Evolutionary conservation across 495 filamentous ascomycete genomes (phyloP).

Genomic region (Diplogelasinospora grovesii): DNA sequence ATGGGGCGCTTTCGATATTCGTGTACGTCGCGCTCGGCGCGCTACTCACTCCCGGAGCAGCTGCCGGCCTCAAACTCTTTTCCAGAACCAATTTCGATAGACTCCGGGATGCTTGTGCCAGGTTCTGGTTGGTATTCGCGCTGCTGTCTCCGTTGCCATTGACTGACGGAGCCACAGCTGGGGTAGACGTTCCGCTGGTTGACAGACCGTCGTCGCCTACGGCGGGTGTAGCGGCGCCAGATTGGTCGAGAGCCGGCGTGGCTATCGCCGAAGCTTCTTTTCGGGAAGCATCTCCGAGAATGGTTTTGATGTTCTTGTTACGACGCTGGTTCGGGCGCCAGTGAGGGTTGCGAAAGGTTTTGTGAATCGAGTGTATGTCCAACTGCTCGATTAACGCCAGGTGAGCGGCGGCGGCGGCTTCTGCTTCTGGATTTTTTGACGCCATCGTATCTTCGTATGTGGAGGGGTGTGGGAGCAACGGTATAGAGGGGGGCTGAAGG

Average conservation of each 20-base stretch:
- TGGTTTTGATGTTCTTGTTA: slow-evolving; percentile 97
- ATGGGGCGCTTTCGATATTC: slow-evolving; percentile 88
- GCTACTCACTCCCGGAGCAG: slow-evolving; percentile 32
- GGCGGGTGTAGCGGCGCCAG: slow-evolving; percentile 68
- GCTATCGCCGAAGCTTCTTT: slow-evolving; percentile 73
- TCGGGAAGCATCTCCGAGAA: slow-evolving; percentile 80
- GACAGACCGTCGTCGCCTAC: slow-evolving; percentile 44
- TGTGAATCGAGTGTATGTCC: slow-evolving; percentile 73
- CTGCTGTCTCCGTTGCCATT: slow-evolving; percentile 18
- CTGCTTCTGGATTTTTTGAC: slow-evolving; percentile 21
- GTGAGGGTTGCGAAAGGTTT: slow-evolving; percentile 77
- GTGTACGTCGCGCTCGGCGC: slow-evolving; percentile 84
- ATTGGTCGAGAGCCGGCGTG: slow-evolving; percentile 70
- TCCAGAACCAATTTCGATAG: slow-evolving; percentile 79
- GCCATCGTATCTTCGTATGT: not conserved
- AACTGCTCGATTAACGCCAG: slow-evolving; percentile 69
- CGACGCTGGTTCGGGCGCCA: slow-evolving; percentile 91
- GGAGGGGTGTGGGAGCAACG: not conserved
- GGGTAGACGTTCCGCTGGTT: slow-evolving; percentile 53
- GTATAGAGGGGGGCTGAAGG: not conserved
- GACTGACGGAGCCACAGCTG: slow-evolving; percentile 40
- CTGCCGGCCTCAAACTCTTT: slow-evolving; percentile 41
- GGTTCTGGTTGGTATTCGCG: slow-evolving; percentile 58
- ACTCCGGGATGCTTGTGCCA: slow-evolving; percentile 77
- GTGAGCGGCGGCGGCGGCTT: slow-evolving; percentile 42